Evolutionary conservation across 768 basidiomycete genomes (phyloP), one percentile per base, ranked within the genome.

Genomic region (Russula sp.): DNA sequence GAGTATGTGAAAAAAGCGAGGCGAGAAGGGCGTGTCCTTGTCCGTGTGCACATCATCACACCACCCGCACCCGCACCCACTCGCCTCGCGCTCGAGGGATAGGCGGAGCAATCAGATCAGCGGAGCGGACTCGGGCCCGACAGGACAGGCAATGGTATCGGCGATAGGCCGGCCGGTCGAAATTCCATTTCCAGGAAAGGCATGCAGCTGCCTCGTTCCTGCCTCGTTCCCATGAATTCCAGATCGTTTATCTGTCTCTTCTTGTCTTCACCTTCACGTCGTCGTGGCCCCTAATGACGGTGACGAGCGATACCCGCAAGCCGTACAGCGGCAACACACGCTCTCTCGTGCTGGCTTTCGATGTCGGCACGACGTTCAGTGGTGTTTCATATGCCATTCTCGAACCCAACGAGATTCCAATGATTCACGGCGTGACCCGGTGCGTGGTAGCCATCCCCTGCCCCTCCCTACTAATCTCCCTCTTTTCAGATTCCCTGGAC

Each of bases 311-410:
- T 70, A 83, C 82, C 68, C 81, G 89, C 59, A 89, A 87, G 73
- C 89, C 88, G 25, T 90, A 88, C 71, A 78, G 73, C 7, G 89
- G 89, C 49, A 68, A 77, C 13, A 74, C 75, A 18, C 80, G 87
- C 66, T 81, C 85, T 60, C 80, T 91, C 57, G 87, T 86, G 64
- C 79, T 91, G 67, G 88, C 89, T 6, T 82, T 91, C 72, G 89
- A 91, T 68, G 81, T 91, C 65, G 89, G 89, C 29, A 91, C 88
- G 0, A 91, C 89, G 0, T 90, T 90, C 69, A 87, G 86, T 68
- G 89, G 89, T 16, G 89, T 85, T 2, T 91, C 89, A 38, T 91
- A 91, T 71, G 86, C 88, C 1, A 87, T 91, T 61, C 81, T 91
- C 38, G 87, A 90, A 66, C 89, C 89, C 11, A 85, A 85, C 8